phyloP scores from a whole-genome alignment of 1,284 basidiomycete species.

The Ustilago vetiveriae region DNA sequence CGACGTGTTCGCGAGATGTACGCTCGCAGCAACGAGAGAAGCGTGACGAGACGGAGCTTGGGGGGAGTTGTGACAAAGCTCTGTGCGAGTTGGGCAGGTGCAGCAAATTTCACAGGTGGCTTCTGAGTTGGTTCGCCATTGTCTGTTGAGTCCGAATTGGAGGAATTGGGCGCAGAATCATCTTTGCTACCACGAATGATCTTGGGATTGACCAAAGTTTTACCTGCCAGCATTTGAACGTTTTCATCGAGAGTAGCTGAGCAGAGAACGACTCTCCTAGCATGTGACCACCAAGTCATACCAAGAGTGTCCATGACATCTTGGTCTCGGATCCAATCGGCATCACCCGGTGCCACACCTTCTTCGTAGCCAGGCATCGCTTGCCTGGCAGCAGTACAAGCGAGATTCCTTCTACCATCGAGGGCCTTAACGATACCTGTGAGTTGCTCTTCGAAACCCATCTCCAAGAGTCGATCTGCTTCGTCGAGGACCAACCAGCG shows the following conservation, averaged over 20 bases:
- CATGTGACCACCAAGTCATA: slow-evolving; percentile 68
- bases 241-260: slow-evolving; percentile 95
- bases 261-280: slow-evolving; percentile 86
- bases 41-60: slow-evolving; percentile 89
- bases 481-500: slow-evolving; percentile 97
- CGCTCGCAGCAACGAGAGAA: slow-evolving; percentile 78
- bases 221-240: slow-evolving; percentile 90
- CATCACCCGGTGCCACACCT: slow-evolving; percentile 8
- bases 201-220: slow-evolving; percentile 73
- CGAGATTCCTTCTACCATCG: slow-evolving; percentile 58
- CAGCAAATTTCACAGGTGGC: slow-evolving; percentile 75
- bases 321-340: slow-evolving; percentile 29
- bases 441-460: slow-evolving; percentile 70
- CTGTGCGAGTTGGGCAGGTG: slow-evolving; percentile 93
- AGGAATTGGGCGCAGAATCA: too few relatives aligned
- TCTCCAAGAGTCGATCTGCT: slow-evolving; percentile 85
- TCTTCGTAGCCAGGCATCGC: slow-evolving; percentile 47
- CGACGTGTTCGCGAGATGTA: slow-evolving; percentile 72
- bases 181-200: slow-evolving; percentile 67
- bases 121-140: too few relatives aligned
- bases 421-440: slow-evolving; percentile 77
- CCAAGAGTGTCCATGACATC: slow-evolving; percentile 57
- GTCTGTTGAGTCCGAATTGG: too few relatives aligned
- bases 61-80: slow-evolving; percentile 91
- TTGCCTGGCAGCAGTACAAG: slow-evolving; percentile 73